Evolutionary conservation across 805 yeast species (phyloP), one percentile per base, ranked within the genome.

Genomic region (Suhomyces sp.): DNA sequence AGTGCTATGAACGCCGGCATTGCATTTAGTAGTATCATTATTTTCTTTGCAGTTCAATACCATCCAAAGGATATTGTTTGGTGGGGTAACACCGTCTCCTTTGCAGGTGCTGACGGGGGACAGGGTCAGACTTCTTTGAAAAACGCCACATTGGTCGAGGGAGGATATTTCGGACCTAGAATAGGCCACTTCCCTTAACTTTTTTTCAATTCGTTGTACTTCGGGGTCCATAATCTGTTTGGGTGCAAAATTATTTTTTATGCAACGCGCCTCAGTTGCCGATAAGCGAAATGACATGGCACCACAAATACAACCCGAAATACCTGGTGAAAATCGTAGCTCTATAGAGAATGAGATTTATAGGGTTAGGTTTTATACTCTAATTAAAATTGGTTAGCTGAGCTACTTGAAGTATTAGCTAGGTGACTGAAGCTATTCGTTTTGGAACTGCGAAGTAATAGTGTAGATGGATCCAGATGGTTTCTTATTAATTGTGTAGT

Each of bases 131-230:
- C 47, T 23, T 35, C 54, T 6, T 49, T 53, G 26, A 35, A 29
- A 24, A 58, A 61, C 54, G 66, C 62, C 6, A 57, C 65, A 6
- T 49, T 24, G n/a, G 29, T 19, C 3, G 67, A 69, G 6, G 69
- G 61, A 36, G 77, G 77, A 1, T 72, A 71, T 57, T 71, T 73
- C 54, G 77, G 77, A 1, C 70, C 68, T 10, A 61, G 71, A 56
- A 40, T 48, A 4, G 72, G 71, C 3, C 54, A 59, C 50, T 65
- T 56, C 54, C 69, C 69, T 50, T 64, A 51, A 6, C 36, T 7
- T 3, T 31, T 31, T 31, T 10, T 36, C 9, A 19, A 38, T 17
- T 38, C 13, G 19, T 23, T 23, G n/a, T 22, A n/a, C 24, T 23
- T 19, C 22, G 47, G 54, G 17, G 36, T 2, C 15, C 7, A 33